A percentile compares a stretch with the other conserved stretches of the same genome.
Conservation (phyloP, 257 asterid genomes). For the Leonotis leonurus region DNA sequence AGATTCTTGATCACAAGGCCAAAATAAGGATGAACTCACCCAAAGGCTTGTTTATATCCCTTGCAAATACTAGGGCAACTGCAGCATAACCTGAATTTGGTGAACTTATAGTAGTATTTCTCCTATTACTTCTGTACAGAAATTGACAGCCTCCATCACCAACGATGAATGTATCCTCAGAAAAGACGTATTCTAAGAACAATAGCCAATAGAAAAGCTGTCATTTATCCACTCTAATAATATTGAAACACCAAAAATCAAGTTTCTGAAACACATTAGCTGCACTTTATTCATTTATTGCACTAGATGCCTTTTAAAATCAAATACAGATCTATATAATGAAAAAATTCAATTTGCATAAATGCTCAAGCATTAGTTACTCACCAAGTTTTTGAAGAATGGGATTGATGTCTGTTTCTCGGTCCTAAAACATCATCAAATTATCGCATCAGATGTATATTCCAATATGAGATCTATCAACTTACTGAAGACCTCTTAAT, state of each 20-base stretch:
- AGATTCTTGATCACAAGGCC: not conserved
- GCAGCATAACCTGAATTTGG: constrained; percentile 29
- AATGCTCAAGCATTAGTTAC: constrained; percentile 20
- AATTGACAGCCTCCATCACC: constrained; percentile 57
- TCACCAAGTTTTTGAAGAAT: constrained; percentile 75
- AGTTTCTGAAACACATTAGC: not conserved
- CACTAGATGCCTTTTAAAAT: not conserved
- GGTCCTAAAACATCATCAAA: constrained; percentile 56
- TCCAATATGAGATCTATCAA: not conserved
- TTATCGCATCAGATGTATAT: constrained; percentile 27
- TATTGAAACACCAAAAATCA: not conserved
- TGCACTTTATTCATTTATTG: not conserved
- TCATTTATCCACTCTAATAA: constrained; percentile 12
- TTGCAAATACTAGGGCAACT: constrained; percentile 56
- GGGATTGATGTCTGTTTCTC: constrained; percentile 44
- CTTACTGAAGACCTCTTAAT: too few relatives aligned
- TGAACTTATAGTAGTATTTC: constrained; percentile 1
- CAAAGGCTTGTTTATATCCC: constrained; percentile 43
- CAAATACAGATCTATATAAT: not conserved
- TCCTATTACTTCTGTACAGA: constrained; percentile 37
- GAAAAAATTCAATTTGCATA: constrained; percentile 4
- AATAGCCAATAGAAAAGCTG: not conserved
- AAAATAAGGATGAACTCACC: constrained; percentile 39
- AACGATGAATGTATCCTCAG: constrained; percentile 56
- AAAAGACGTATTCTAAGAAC: constrained; percentile 56